These are phyloP conservation scores for Filobasidium floriforme DNA, from an alignment of 768 basidiomycete species.

Conservation along the genomic window DNA sequence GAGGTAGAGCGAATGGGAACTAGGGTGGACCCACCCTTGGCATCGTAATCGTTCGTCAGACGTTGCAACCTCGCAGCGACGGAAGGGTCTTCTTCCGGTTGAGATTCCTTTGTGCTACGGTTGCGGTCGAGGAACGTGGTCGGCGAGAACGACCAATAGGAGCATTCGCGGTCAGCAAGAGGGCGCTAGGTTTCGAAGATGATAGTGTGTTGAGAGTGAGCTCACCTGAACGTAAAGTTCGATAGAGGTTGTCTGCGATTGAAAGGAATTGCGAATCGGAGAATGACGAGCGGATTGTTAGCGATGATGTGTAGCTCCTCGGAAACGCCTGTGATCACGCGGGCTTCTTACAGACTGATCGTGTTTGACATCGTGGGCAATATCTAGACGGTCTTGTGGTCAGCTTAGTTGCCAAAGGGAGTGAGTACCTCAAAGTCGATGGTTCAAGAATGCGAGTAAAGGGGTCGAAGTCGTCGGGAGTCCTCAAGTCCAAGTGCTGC, in stretches of 20 bases:
- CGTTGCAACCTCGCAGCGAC: slow-evolving; percentile 90
- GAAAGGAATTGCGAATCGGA: neutral
- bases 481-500: no score
- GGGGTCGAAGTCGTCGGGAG: no score
- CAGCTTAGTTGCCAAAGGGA: no score
- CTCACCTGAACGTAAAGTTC: slow-evolving; percentile 25
- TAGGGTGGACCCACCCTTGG: slow-evolving; percentile 55
- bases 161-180: no score
- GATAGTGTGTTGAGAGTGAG: neutral
- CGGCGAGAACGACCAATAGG: no score
- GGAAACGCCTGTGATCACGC: neutral
- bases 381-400: neutral
- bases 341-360: slow-evolving; percentile 15
- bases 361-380: slow-evolving; percentile 12
- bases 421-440: no score
- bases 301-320: neutral
- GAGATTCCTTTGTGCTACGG: slow-evolving; percentile 85
- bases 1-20: no score
- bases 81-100: slow-evolving; percentile 94
- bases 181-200: no score
- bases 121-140: no score
- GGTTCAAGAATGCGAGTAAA: no score
- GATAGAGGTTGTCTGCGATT: slow-evolving; percentile 21
- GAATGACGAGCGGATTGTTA: no score
- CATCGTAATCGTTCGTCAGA: slow-evolving; percentile 91